Evolutionary conservation across 129 eudicot species (phyloP), one percentile per base, ranked within the genome.

Genomic region (sunflower (Helianthus annuus)): DNA sequence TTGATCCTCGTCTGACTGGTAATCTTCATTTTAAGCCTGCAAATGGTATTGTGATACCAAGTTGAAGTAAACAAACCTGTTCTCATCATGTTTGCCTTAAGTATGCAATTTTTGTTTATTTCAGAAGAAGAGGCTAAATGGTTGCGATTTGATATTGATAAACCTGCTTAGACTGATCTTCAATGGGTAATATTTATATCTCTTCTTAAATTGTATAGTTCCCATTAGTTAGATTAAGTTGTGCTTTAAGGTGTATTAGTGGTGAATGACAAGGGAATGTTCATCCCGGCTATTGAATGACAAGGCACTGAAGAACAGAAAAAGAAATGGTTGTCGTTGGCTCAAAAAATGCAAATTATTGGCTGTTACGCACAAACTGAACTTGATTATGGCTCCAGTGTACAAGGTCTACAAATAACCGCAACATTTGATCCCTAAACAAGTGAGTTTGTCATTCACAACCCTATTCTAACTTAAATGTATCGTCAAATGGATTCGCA

Each of bases 311-410:
- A 95, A 36, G 99, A 95, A 71, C 97, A 95, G 68, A 91, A 88
- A 88, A 48, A 73, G 60, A 95, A 95, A 74, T 95, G 99, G 99
- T 80, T 95, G 86, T 89, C 99, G 34, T 73, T 94, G 88, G 97
- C 99, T 17, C 80, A 80, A 67, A 90, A 84, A 86, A 90, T 90
- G 99, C 89, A 95, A 83, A 90, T 95, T 27, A 95, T 95, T 83
- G 97, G 99, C 19, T 95, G 97, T 75, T 95, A 95, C 83, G 97
- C 99, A 7, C 99, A 90, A 78, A 90, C 97, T 62, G 99, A 95
- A 90, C 97, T 95, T 75, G 97, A 97, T 57, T 97, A 95, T 81
- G 99, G 97, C n/a, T 95, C 99, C 64, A 95, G 90, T 74, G 96
- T 95, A 67, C 97, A 95, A 88, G 99, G 99, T 51, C 96, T 95